These are phyloP conservation scores for Alternaria viburni DNA, from an alignment of 2,329 filamentous ascomycete genomes.

Conservation along the genomic window DNA sequence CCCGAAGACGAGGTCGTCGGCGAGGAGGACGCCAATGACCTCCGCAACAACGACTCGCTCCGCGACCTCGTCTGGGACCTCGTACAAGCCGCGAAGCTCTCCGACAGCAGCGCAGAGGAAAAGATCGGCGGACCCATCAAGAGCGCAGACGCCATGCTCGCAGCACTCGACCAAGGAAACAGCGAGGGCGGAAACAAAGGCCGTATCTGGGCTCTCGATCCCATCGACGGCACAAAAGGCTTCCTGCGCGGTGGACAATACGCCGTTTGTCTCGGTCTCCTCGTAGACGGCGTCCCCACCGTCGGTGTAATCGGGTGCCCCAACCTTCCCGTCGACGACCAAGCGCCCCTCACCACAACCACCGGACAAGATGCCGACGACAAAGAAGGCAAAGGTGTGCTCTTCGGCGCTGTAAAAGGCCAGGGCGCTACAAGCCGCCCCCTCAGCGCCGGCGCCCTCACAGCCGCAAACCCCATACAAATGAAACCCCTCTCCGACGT, in stretches of 20 bases:
- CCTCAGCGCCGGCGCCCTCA: slow-evolving; percentile 64
- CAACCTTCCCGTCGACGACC: slow-evolving; percentile 89
- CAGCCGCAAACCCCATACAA: slow-evolving; percentile 64
- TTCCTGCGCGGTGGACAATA: slow-evolving; percentile 97
- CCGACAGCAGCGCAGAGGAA: slow-evolving; percentile 68
- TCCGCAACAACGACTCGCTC: slow-evolving; percentile 74
- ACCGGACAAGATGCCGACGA: slow-evolving; percentile 78
- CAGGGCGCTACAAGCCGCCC: slow-evolving; percentile 82
- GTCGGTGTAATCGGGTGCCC: slow-evolving; percentile 95
- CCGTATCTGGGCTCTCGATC: slow-evolving; percentile 94
- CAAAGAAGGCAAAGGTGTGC: slow-evolving; percentile 77
- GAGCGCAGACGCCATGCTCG: slow-evolving; percentile 68
- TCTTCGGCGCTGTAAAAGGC: slow-evolving; percentile 84
- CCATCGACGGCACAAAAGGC: slow-evolving; percentile 97
- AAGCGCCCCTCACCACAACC: slow-evolving; percentile 70
- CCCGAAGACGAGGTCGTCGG: slow-evolving; percentile 89
- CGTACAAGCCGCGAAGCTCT: slow-evolving; percentile 74
- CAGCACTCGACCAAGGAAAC: slow-evolving; percentile 65
- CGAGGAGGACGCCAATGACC: slow-evolving; percentile 87
- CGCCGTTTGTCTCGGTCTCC: slow-evolving; percentile 88
- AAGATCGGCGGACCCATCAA: slow-evolving; percentile 73
- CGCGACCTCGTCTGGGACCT: slow-evolving; percentile 83
- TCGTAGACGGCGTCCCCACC: slow-evolving; percentile 92
- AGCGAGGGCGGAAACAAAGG: slow-evolving; percentile 75
- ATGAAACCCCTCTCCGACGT: slow-evolving; percentile 82